These are phyloP conservation scores for Coccinonectria pachysandricola DNA, from an alignment of 2,329 filamentous ascomycete genomes.

Conservation along the genomic window DNA sequence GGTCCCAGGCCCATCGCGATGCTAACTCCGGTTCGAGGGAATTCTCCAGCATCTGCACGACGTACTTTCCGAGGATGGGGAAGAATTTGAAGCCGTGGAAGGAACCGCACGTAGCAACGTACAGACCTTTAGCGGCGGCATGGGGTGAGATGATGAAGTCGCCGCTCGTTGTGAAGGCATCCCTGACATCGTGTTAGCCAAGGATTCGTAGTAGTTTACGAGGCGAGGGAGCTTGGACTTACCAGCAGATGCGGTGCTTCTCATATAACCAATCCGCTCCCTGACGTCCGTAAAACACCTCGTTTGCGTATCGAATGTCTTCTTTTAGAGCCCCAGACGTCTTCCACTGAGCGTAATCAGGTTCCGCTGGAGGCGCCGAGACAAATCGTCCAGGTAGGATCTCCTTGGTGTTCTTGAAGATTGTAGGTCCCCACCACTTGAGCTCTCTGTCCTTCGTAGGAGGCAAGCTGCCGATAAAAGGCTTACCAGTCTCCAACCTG, in stretches of 20 bases:
- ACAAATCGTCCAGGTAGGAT: constrained; percentile 41
- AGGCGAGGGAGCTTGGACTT: too few species aligned
- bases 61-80: constrained; percentile 52
- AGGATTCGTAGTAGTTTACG: constrained; percentile 1
- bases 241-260: constrained; percentile 59
- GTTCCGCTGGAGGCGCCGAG: constrained; percentile 44
- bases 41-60: constrained; percentile 44
- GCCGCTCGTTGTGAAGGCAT: constrained; percentile 50
- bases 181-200: constrained; percentile 34
- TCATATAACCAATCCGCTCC: constrained; percentile 46
- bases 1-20: constrained; percentile 48
- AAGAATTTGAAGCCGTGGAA: constrained; percentile 63
- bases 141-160: constrained; percentile 56
- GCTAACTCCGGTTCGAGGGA: constrained; percentile 31
- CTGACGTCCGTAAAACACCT: constrained; percentile 49
- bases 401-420: constrained; percentile 46
- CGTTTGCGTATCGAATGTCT: constrained; percentile 46
- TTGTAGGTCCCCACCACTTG: constrained; percentile 53
- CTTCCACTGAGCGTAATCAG: constrained; percentile 54
- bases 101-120: constrained; percentile 53
- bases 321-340: constrained; percentile 44
- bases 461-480: constrained; percentile 48
- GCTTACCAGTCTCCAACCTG: constrained; percentile 25
- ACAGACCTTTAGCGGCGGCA: constrained; percentile 39
- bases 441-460: constrained; percentile 39